Evolutionary conservation across 176 grass and related monocot species (phyloP).

Genomic region (Bromus sterilis): DNA sequence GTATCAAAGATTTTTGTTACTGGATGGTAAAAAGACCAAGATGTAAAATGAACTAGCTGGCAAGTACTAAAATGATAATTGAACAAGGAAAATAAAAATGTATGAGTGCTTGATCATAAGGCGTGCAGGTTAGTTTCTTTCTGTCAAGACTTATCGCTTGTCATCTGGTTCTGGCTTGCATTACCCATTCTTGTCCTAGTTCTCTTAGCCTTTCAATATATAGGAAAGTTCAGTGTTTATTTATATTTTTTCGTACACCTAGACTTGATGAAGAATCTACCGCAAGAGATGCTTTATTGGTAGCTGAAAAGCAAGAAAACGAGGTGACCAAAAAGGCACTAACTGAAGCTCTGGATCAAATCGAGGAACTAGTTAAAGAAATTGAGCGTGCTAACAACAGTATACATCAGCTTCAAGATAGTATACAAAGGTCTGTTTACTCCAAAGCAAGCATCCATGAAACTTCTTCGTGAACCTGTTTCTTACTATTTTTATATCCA

Average conservation of each 20-base stretch:
- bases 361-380: constrained; percentile 74
- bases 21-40: constrained; percentile 23
- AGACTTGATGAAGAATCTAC: constrained; percentile 54
- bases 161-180: not conserved
- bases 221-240: not conserved
- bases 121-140: constrained; percentile 15
- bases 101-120: constrained; percentile 26
- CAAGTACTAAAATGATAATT: constrained; percentile 23
- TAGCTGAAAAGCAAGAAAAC: constrained; percentile 55
- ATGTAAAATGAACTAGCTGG: constrained; percentile 29
- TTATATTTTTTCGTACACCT: constrained; percentile 24
- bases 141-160: not conserved
- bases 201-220: constrained; percentile 7
- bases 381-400: constrained; percentile 58
- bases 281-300: constrained; percentile 53
- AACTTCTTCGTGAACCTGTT: constrained; percentile 5
- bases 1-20: not conserved
- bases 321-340: constrained; percentile 62
- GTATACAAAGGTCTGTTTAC: constrained; percentile 53
- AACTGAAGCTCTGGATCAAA: constrained; percentile 66
- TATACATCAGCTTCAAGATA: constrained; percentile 69
- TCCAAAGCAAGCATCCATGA: constrained; percentile 5
- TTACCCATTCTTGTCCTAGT: not conserved
- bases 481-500: constrained; percentile 37
- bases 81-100: constrained; percentile 16